Evolutionary conservation across 345 rosid genomes (phyloP).

Genomic region (Populus davidiana): DNA sequence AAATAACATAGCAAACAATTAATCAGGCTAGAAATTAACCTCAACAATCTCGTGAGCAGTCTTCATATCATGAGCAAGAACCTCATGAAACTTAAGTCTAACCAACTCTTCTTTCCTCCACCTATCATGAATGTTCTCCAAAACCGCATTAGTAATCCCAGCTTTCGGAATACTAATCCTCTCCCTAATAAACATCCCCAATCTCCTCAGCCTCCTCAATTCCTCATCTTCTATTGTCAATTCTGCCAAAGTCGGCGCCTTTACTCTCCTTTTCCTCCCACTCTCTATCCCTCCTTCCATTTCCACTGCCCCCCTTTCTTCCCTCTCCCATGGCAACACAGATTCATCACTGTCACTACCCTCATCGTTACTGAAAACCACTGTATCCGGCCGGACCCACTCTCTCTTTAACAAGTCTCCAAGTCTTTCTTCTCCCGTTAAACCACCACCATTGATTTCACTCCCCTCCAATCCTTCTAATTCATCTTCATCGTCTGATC

Average conservation of each 20-base stretch:
- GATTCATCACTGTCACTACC: conserved; percentile 33
- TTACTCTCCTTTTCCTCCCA: conserved; percentile 44
- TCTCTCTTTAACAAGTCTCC: conserved; percentile 77
- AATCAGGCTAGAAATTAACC: conserved; percentile 34
- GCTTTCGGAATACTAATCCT: conserved; percentile 86
- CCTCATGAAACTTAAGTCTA: conserved; percentile 92
- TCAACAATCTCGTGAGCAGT: conserved; percentile 94
- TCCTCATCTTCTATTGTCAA: conserved; percentile 87
- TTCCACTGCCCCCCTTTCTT: conserved; percentile 27
- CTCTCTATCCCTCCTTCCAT: conserved; percentile 14
- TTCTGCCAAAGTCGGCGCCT: conserved; percentile 87
- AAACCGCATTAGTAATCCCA: conserved; percentile 72
- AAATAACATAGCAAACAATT: too few species aligned
- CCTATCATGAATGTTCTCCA: conserved; percentile 83
- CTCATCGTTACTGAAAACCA: conserved; percentile 39
- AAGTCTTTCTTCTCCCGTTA: conserved; percentile 77
- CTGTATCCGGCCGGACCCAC: conserved; percentile 78
- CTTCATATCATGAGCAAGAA: conserved; percentile 83
- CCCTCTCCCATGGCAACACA: conserved; percentile 66
- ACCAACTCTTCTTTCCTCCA: conserved; percentile 97
- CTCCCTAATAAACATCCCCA: conserved; percentile 73
- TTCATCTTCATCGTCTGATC: conserved; percentile 61
- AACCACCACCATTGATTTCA: conserved; percentile 22
- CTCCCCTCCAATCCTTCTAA: conserved; percentile 19
- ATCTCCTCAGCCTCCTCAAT: conserved; percentile 69